Evolutionary conservation across 352 stramenopile species (phyloP).

Genomic region (Pythium graminicola): DNA sequence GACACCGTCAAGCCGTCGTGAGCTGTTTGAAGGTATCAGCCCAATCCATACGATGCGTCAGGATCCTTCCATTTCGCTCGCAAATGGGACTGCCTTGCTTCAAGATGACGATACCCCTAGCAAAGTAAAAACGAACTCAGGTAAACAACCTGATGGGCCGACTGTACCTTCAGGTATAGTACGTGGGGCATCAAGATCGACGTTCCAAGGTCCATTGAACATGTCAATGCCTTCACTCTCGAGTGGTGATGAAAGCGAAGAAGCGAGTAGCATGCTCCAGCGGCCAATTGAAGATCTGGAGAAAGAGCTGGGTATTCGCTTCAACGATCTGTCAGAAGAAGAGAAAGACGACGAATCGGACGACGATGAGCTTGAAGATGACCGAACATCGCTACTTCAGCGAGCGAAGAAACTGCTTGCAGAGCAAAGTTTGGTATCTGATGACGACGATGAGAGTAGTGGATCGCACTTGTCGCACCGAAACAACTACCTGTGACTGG

Average conservation of each 20-base stretch:
- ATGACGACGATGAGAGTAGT: conserved; percentile 20
- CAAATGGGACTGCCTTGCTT: conserved; percentile 8
- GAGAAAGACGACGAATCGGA: conserved; percentile 40
- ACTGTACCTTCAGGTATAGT: neutral
- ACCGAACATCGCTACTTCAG: conserved; percentile 17
- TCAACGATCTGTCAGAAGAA: conserved; percentile 56
- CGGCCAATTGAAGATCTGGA: conserved; percentile 68
- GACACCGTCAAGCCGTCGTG: neutral
- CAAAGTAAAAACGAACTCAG: neutral
- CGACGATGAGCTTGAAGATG: conserved; percentile 24
- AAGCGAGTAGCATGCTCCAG: conserved; percentile 33
- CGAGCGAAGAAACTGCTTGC: conserved; percentile 22
- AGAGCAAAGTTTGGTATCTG: conserved; percentile 20
- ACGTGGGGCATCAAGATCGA: neutral
- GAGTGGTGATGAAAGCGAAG: conserved; percentile 24
- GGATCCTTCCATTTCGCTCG: conserved; percentile 4
- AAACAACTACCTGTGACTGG: conserved; percentile 1
- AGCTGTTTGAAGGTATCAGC: conserved; percentile 22
- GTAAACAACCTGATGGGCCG: neutral
- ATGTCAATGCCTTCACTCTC: conserved; percentile 10
- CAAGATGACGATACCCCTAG: conserved; percentile 5
- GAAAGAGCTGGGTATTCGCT: conserved; percentile 55
- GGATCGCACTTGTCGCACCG: conserved; percentile 1
- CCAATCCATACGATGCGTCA: conserved; percentile 14
- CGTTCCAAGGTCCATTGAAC: neutral